Base-by-base conservation (phyloP, 495 filamentous ascomycete species). In the Sordaria brevicollis region DNA sequence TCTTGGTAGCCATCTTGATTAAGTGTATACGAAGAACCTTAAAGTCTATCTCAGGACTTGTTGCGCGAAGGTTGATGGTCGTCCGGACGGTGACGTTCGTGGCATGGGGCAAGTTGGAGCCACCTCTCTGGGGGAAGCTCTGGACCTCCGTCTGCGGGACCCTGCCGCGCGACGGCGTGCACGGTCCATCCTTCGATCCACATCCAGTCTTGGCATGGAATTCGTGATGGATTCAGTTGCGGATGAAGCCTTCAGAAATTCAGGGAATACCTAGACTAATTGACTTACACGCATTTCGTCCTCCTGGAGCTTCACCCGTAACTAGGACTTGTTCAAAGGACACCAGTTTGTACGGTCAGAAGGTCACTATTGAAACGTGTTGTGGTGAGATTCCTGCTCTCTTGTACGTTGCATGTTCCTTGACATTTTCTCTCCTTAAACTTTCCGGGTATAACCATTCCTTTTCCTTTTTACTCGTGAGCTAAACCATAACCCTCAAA, bases 1-100 rank as follows among this genome's bases (percentile, higher is more conserved):
- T 96, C 79, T 36, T 92, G 38, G 86, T 86, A 33, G 91, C 81
- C 90, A 93, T 93, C 35, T 68, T 70, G 69, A 67, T 67, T 49
- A 41, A 49, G n/a, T 49, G 4, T 67, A 6, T 31, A 31, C 1
- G 17, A 62, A 7, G 25, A 6, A 31, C 7, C 13, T 33, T 31
- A 5, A 4, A 33, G 49, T 13, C 5, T 8, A 13, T 15, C 49
- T 62, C 49, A 13, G 49, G 8, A 62, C 25, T 57, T 57, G 49
- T 57, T 57, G 21, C 21, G 11, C 6, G 43, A 57, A n/a, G 21
- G 49, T 57, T 57, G 25, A 31, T 57, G 11, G 49, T 57, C 49
- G 49, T 62, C 49, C 49, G 49, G 49, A 62, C 49, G 49, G 49
- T 31, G 49, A 62, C 49, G 49, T 62, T 62, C 25, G 49, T 17